Conservation (phyloP, 2,329 filamentous ascomycete genomes). For the Xylariales sp. region DNA sequence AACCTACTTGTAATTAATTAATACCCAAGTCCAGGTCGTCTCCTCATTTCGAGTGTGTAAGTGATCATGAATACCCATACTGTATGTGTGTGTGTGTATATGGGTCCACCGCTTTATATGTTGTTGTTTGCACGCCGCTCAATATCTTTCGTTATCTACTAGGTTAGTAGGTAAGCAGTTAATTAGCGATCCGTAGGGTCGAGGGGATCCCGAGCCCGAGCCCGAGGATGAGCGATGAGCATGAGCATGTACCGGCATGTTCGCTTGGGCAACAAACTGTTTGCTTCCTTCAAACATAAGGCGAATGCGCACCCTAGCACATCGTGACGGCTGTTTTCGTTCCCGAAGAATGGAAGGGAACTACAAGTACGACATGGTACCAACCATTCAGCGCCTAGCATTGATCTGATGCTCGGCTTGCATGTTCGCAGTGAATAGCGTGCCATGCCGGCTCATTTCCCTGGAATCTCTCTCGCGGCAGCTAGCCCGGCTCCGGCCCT, state of each 20-base stretch:
- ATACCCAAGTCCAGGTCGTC: not conserved
- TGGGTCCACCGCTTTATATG: slow-evolving; percentile 16
- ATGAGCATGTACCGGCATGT: not conserved
- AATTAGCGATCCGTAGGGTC: not conserved
- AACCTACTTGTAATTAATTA: not conserved
- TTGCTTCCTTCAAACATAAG: slow-evolving; percentile 17
- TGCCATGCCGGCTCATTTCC: slow-evolving; percentile 2
- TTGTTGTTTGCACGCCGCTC: slow-evolving; percentile 9
- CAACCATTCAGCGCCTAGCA: not conserved
- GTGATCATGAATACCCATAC: not conserved
- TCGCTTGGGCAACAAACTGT: slow-evolving; percentile 20
- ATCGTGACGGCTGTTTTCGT: not conserved
- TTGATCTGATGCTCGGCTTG: slow-evolving; percentile 9
- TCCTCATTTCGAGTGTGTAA: not conserved
- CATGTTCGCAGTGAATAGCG: slow-evolving; percentile 1
- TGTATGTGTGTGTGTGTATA: not conserved
- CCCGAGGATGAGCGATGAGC: not conserved
- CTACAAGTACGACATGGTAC: not conserved
- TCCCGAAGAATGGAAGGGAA: slow-evolving; percentile 4
- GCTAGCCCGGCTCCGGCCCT: not conserved
- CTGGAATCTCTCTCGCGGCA: slow-evolving; percentile 2
- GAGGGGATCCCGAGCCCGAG: not conserved
- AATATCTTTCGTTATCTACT: not conserved
- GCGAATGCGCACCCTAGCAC: not conserved
- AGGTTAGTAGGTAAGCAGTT: not conserved